Evolutionary conservation across 2,329 filamentous ascomycete genomes (phyloP), one percentile per base, ranked within the genome.

Genomic region (Alternaria brassicicola): DNA sequence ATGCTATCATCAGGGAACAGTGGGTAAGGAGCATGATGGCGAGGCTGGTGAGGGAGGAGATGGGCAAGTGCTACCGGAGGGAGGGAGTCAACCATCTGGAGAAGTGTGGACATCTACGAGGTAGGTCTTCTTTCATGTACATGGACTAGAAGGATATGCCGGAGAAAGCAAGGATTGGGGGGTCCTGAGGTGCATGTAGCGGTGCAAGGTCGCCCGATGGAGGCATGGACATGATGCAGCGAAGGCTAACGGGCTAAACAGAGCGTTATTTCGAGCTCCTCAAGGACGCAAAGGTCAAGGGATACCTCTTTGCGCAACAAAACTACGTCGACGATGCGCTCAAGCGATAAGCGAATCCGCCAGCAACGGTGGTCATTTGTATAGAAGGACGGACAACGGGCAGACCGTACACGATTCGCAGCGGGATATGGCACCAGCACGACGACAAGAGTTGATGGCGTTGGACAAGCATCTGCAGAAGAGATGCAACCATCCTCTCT

Each of bases 1-100:
- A 95, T 77, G 86, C 91, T 65, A 85, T 95, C 56, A 86, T 95
- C 70, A 85, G 91, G 63, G 91, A 95, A 81, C 91, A 95, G 82
- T 95, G 92, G 92, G 90, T 95, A 59, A 88, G 87, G 77, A 88
- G 89, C 77, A 95, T 95, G 91, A 95, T 93, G 91, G 90, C 89
- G 57, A 85, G 91, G 61, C 81, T 95, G 63, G 90, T 95, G 54
- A 83, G 90, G 64, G 89, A 94, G 77, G 91, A 95, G 83, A 82
- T 95, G 81, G 85, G 88, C 79, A 94, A 92, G 82, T 95, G 91
- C 83, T 95, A 95, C 80, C 87, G 88, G 79, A 84, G 87, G 68
- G 90, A 95, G 80, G 92, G 91, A 55, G 90, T 93, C 66, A 95
- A 95, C 79, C 91, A 95, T 78, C 80, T 95, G 77, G 91, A 94